These are phyloP conservation scores for Ascodesmis nigricans DNA, from an alignment of 495 filamentous ascomycete genomes.

Conservation along the genomic window DNA sequence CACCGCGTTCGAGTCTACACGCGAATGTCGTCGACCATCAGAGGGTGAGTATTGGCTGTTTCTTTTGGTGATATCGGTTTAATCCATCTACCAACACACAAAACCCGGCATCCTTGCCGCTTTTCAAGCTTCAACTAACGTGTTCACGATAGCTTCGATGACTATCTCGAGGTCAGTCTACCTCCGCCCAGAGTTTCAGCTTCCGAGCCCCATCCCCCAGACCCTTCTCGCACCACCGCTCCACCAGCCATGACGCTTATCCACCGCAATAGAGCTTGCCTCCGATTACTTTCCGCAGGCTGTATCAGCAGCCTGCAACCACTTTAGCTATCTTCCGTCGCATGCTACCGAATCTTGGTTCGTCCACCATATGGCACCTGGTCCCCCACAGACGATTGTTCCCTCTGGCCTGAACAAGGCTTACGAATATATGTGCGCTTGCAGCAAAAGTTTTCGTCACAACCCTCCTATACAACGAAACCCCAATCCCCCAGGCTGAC, in stretches of 20 bases:
- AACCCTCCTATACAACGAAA: constrained; percentile 69
- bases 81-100: too few species aligned
- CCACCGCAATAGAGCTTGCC: constrained; percentile 39
- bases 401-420: too few species aligned
- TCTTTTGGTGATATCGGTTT: too few species aligned
- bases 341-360: constrained; percentile 84
- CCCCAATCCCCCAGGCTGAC: constrained; percentile 48
- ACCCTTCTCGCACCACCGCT: too few species aligned
- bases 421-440: constrained; percentile 6
- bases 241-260: too few species aligned
- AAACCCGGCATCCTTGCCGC: too few species aligned
- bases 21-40: too few species aligned
- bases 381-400: too few species aligned
- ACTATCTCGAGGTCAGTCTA: constrained; percentile 5
- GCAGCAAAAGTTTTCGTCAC: constrained; percentile 91
- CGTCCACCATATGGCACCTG: constrained; percentile 14
- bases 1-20: too few species aligned
- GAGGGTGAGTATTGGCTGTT: too few species aligned
- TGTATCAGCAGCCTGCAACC: constrained; percentile 92
- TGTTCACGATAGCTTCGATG: constrained; percentile 8
- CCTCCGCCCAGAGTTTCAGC: not conserved
- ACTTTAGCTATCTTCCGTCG: constrained; percentile 88
- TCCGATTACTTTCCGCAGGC: constrained; percentile 61
- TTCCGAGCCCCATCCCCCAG: not conserved
- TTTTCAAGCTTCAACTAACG: too few species aligned